Evolutionary conservation across 176 grass and related monocot species (phyloP).

Genomic region (Saccharum officinarum): DNA sequence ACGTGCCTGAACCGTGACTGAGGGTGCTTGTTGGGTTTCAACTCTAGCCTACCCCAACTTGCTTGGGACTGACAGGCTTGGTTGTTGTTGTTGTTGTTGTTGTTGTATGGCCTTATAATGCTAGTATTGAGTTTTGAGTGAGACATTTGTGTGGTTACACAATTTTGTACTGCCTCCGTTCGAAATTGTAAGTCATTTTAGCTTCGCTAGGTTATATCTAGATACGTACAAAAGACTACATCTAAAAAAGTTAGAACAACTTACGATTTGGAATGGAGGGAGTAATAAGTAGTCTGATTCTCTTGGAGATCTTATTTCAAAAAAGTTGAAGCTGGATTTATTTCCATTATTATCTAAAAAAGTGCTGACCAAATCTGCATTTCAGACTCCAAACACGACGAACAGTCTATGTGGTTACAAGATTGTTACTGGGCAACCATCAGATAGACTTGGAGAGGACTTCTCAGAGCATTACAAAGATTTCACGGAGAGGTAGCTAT

Average conservation of each 20-base stretch:
- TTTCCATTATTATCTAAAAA: not conserved
- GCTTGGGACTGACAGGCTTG: too few species aligned
- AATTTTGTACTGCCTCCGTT: not conserved
- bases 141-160: not conserved
- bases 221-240: not conserved
- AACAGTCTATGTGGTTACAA: slow-evolving; percentile 99
- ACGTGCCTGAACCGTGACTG: too few species aligned
- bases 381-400: slow-evolving; percentile 94
- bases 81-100: too few species aligned
- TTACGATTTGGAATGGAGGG: not conserved
- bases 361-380: slow-evolving; percentile 38
- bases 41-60: too few species aligned
- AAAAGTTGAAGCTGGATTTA: not conserved
- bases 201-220: not conserved
- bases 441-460: slow-evolving; percentile 96
- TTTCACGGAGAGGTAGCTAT: slow-evolving; percentile 80
- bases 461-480: slow-evolving; percentile 91
- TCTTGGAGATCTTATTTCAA: not conserved
- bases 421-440: slow-evolving; percentile 98
- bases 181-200: not conserved
- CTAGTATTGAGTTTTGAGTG: not conserved
- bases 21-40: too few species aligned
- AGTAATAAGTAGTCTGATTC: not conserved
- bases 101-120: not conserved
- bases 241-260: not conserved